Base-by-base conservation (phyloP, 345 rosid species). In the Carallia pectinifolia region DNA sequence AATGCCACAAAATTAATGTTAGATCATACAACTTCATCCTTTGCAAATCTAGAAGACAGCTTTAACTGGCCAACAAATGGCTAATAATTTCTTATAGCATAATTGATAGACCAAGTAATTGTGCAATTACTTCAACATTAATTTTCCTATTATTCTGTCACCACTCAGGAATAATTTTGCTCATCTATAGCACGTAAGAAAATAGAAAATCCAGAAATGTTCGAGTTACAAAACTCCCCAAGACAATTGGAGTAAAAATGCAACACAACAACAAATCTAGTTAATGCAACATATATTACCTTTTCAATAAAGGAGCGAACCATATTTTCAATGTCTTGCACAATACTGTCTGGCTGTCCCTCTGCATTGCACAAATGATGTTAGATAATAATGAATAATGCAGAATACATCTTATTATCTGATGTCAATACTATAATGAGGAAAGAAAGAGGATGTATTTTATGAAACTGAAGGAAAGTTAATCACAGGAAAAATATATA, bases 301-400 rank as follows among this genome's bases (percentile, higher is more conserved):
- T 96, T 96, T 78, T 96, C 98, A 73, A 96, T 96, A 81, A 67
- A 96, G 63, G 96, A 81, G 74, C 98, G 94, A 64, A 96, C 99
- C 99, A 96, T 96, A 78, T 86, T 90, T 84, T 96, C 99, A 69
- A 96, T 96, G 68, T 96, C 99, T 73, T 77, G 90, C 78, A 96
- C 99, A 61, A 92, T 86, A 75, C 83, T 90, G 47, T 96, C 99
- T 16, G 99, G 89, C 73, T 96, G 99, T 64, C 99, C 99, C 83
- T 96, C 99, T 96, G 86, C 75, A 77, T 64, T 72, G 64, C 53
- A 77, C 59, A 76, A 66, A 58, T 76, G 12, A 61, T 29, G 58
- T 6, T 7, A 53, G n/a, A 61, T 36, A 37, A 19, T 54, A 56
- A 74, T 56, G 48, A 50, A 58, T 10, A 59, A 53, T 19, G 18